A percentile compares a stretch with the other conserved stretches of the same genome.
Conservation (phyloP, 177 flowering plant species). For the Vitis hybrid region DNA sequence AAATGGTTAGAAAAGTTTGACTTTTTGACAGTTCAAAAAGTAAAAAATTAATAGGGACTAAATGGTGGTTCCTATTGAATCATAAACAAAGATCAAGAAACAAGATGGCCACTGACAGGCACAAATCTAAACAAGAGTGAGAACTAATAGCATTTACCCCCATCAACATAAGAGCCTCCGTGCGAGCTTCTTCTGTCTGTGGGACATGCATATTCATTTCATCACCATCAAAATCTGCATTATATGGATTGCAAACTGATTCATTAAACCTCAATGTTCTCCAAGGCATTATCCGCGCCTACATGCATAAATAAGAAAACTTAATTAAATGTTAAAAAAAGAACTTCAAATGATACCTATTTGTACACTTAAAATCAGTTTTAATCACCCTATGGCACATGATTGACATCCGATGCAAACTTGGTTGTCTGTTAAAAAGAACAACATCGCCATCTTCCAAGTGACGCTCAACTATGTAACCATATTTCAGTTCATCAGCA, state of each 20-base stretch:
- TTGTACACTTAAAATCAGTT: background rate
- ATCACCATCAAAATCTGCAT: constrained; percentile 99
- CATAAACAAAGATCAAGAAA: no score
- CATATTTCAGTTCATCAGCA: constrained; percentile 78
- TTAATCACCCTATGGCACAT: constrained; percentile 91
- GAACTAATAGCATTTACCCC: constrained; percentile 55
- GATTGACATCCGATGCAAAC: constrained; percentile 98
- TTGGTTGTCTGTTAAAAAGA: constrained; percentile 95
- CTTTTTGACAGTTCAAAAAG: no score
- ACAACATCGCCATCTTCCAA: constrained; percentile 93
- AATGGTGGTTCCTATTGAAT: no score
- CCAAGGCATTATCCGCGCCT: constrained; percentile 99
- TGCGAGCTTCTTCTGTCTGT: constrained; percentile 97
- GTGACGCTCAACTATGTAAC: constrained; percentile 81
- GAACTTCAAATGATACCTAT: background rate
- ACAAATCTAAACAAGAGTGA: background rate
- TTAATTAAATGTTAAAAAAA: background rate
- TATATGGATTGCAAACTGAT: constrained; percentile 98
- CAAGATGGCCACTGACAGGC: background rate
- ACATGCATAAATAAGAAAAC: constrained; percentile 13
- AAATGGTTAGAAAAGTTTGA: no score
- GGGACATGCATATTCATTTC: constrained; percentile 99
- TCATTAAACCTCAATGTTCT: constrained; percentile 95
- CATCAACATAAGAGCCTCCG: constrained; percentile 94
- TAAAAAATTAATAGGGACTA: no score